Evolutionary conservation across 208 protist genomes (phyloP), one percentile per base, ranked within the genome.

Genomic region (Kentomonas sorsogonicus): DNA sequence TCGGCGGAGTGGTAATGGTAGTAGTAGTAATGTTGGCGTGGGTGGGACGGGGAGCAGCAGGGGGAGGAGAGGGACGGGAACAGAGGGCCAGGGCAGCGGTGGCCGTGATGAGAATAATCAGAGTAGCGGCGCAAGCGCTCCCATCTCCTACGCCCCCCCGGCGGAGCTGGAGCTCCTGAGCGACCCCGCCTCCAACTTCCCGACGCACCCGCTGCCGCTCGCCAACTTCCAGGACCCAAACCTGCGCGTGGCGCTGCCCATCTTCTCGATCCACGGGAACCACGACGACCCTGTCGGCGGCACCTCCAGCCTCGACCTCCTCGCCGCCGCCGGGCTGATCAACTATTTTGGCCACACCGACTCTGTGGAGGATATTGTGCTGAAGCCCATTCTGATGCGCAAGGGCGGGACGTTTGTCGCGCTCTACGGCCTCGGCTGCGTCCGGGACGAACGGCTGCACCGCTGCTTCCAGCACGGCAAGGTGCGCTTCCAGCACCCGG

Each of bases 231-330:
- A 98, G 53, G 98, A 99, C 67, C 96, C 97, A 16, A 99, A 99
- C 71, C 82, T 98, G 38, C 99, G 99, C 74, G 82, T 99, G 6
- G 67, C 80, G 11, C 63, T 99, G n/a, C 98, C 98, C 0, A 85
- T 99, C 25, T 99, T 99, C 86, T 83, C 83, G 7, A 99, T 99
- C 57, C 98, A 99, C 78, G 98, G 98, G 45, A 99, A 99, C 69
- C 98, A 99, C 76, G 98, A 99, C 65, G 98, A 99, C 64, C 98
- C 98, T 9, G 79, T 95, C 34, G 97, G 97, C 3, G 97, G 96
- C 48, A 82, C 81, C 57, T 91, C 83, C 30, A 72, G 97, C 16
- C 59, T 99, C 3, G 98, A 99, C 72, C 54, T 99, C 1, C 74
- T 99, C 18, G 74, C 86, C 23, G 83, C 83, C 6, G 83, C 72